These are phyloP conservation scores for Rhexocercosporidium sp. DNA, from an alignment of 2,329 filamentous ascomycete genomes.

Conservation along the genomic window DNA sequence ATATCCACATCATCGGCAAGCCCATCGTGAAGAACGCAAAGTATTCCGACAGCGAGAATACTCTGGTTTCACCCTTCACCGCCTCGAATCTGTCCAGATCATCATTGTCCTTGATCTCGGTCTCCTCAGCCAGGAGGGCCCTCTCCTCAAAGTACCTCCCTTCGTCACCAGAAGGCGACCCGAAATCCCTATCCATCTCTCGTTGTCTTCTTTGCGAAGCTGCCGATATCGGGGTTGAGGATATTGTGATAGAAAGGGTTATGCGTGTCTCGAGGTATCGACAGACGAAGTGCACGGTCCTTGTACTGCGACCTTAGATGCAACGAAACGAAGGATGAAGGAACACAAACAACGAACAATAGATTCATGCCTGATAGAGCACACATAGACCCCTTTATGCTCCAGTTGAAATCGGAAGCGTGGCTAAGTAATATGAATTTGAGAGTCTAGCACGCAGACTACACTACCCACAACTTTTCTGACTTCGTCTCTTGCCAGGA, in stretches of 20 bases:
- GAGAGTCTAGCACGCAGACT: not conserved
- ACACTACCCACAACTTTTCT: not conserved
- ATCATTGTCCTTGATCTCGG: not conserved
- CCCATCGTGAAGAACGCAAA: conserved; percentile 5
- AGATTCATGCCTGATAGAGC: not conserved
- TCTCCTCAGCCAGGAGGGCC: not conserved
- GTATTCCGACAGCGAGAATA: conserved; percentile 1
- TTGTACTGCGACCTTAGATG: not conserved
- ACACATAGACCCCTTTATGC: not conserved
- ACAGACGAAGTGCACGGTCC: not conserved
- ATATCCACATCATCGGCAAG: conserved; percentile 5
- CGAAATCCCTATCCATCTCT: not conserved
- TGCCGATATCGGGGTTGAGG: conserved; percentile 1
- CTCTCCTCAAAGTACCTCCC: not conserved
- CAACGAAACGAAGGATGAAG: not conserved
- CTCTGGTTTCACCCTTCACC: not conserved
- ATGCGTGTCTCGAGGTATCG: not conserved
- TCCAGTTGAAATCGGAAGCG: not conserved
- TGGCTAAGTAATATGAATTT: not conserved
- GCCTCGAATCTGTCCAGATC: conserved; percentile 3
- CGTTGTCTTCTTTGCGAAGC: not conserved
- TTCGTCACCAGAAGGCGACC: not conserved
- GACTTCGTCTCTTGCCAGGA: not conserved
- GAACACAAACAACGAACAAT: not conserved
- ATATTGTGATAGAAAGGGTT: not conserved